A percentile compares a stretch with the other conserved stretches of the same genome.
Evolutionary conservation across 768 basidiomycete genomes (phyloP).

Genomic region (Hygrophoropsis aurantiaca): DNA sequence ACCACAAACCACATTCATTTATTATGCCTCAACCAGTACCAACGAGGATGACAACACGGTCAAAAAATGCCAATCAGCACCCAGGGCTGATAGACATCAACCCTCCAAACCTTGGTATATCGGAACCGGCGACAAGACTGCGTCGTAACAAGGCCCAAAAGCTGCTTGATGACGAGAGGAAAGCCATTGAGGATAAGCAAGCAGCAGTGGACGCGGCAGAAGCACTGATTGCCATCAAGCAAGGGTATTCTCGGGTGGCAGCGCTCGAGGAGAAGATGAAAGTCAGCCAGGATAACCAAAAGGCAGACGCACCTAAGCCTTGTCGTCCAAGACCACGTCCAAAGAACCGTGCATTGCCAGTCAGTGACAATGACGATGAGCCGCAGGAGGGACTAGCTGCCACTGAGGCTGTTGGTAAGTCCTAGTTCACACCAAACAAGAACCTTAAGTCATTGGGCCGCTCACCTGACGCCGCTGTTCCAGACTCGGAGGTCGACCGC

Average conservation of each 20-base stretch:
- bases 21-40: neutral
- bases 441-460: no score
- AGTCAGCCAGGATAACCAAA: neutral
- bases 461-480: no score
- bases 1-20: no score
- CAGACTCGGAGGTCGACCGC: no score
- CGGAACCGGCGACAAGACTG: neutral
- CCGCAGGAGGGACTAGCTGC: no score
- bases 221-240: slow-evolving; percentile 1
- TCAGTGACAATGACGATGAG: no score
- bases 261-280: slow-evolving; percentile 3
- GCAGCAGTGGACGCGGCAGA: neutral
- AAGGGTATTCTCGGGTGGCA: neutral
- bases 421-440: no score
- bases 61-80: slow-evolving; percentile 2
- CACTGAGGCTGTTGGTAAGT: no score
- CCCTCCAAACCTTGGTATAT: no score
- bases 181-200: neutral
- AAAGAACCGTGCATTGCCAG: no score
- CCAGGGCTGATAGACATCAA: slow-evolving; percentile 5
- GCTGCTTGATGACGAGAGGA: slow-evolving; percentile 3
- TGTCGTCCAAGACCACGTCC: slow-evolving; percentile 1
- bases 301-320: neutral
- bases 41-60: slow-evolving; percentile 1
- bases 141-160: slow-evolving; percentile 8